Base-by-base conservation (phyloP, 2,329 filamentous ascomycete genomes). In the Claviceps cyperi region DNA sequence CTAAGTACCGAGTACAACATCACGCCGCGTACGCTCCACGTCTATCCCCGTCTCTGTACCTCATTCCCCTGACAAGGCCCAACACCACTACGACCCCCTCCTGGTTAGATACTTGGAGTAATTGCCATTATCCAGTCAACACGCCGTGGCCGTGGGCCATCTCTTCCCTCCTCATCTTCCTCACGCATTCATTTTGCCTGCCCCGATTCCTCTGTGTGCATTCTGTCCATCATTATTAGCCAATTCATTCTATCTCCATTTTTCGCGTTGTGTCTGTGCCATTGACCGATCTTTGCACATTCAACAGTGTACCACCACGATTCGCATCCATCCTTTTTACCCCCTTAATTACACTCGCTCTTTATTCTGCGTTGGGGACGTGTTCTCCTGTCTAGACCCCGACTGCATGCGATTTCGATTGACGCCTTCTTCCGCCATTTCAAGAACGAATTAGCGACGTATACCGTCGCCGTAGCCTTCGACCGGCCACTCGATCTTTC, bases 401-500 rank as follows among this genome's bases (percentile, higher is more conserved):
- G 36, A 43, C 47, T 48, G 39, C 43, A 51, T 24, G 49, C 48
- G 51, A 51, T 53, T 51, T 37, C 46, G 45, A n/a, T 40, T 41
- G 28, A 38, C 46, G 45, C 40, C 46, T 47, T 48, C 37, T 47
- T 50, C 43, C 47, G 38, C 47, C 44, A 13, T 44, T 37, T 15
- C 43, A 22, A 28, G 19, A 40, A 28, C 45, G 22, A 7, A 51
- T 13, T 24, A 46, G 28, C 28, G 35, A 48, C 46, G 19, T 32
- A 28, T 21, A 39, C 37, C 50, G 40, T 28, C 51, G 46, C 51
- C 28, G 17, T 43, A 21, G 28, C 43, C 7, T 17, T 8, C n/a
- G 41, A 24, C 15, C 6, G 17, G 8, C n/a, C 9, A 19, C 13
- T 35, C 36, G 32, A 21, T 6, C 22, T 21, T 38, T 43, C 14